Evolutionary conservation across 495 filamentous ascomycete species (phyloP), one percentile per base, ranked within the genome.

Genomic region (Aspergillus conjunctus): DNA sequence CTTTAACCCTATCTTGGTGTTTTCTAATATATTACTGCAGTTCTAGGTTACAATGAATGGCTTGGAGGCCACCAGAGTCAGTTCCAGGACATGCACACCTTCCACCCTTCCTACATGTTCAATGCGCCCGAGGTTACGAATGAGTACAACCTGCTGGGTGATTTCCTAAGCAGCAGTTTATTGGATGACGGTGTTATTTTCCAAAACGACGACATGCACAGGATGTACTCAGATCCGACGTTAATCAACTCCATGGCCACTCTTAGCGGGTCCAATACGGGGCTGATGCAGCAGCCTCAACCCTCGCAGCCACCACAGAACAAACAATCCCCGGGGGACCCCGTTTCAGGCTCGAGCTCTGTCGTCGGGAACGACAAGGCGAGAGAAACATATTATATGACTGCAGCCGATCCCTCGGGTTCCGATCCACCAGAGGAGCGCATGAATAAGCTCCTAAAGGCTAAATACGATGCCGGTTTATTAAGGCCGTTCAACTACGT

Each of bases 401-500:
- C 94, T 43, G 93, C 95, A 11, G 94, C 94, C 31, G 94, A 99
- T 69, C 94, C 94, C 12, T 87, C 90, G 8, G 94, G 94, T 37
- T 93, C 91, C 61, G 91, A 94, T 69, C 86, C 88, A 15, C 93
- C 94, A 26, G 92, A 96, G 73, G 90, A 96, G 70, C 87, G 95
- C 58, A 95, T 98, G 91, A 90, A 94, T 72, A 91, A 92, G 65
- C 87, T 98, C 1, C 84, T 98, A 55, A 88, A 89, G 71, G 94
- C 95, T 48, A 98, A 98, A 71, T 92, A 93, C 68, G 92, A 97
- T 66, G 94, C 94, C 2, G 94, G 94, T 5, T 80, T 98, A 63
- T 78, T 98, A 62, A 92, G 92, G 68, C 94, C 94, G 9, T 98
- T 98, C 81, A 97, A 97, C 72, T 98, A 98, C 73, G 89, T 97